These are phyloP conservation scores for Odontarrhena argentea DNA, from an alignment of 345 rosid genomes.

Conservation along the genomic window DNA sequence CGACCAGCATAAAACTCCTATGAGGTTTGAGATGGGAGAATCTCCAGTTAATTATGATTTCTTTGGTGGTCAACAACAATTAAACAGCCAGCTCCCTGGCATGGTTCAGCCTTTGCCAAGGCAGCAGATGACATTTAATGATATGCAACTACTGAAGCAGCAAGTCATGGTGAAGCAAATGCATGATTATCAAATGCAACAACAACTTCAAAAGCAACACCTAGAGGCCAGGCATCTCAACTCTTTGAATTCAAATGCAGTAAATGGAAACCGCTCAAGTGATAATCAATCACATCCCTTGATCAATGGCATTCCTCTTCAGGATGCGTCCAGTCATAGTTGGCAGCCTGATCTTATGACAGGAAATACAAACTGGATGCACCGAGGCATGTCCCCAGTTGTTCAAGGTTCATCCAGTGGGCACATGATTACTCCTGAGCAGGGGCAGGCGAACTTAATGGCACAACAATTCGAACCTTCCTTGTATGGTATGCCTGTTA, in stretches of 20 bases:
- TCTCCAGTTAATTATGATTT: constrained; percentile 70
- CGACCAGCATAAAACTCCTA: constrained; percentile 51
- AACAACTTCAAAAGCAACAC: constrained; percentile 58
- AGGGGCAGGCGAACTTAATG: constrained; percentile 53
- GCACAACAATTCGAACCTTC: constrained; percentile 75
- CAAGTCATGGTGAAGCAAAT: constrained; percentile 70
- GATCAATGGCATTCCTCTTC: constrained; percentile 68
- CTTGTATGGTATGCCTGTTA: constrained; percentile 60
- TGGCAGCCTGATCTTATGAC: constrained; percentile 66
- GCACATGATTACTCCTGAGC: constrained; percentile 59
- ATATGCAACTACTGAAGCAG: constrained; percentile 79
- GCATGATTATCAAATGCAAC: constrained; percentile 80
- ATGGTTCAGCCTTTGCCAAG: constrained; percentile 66
- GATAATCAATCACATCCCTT: constrained; percentile 45
- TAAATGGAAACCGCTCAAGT: constrained; percentile 49
- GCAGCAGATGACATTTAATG: constrained; percentile 72
- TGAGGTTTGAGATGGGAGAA: constrained; percentile 57
- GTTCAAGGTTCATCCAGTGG: constrained; percentile 66
- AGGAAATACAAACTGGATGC: constrained; percentile 62
- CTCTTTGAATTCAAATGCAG: constrained; percentile 53
- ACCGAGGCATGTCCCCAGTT: constrained; percentile 46
- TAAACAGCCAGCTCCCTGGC: constrained; percentile 61
- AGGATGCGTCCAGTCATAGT: constrained; percentile 57
- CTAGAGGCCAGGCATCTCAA: constrained; percentile 56
- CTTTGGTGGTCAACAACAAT: constrained; percentile 69